These are phyloP conservation scores for Protea cynaroides DNA, from an alignment of 164 flowering plant genomes.

Conservation along the genomic window DNA sequence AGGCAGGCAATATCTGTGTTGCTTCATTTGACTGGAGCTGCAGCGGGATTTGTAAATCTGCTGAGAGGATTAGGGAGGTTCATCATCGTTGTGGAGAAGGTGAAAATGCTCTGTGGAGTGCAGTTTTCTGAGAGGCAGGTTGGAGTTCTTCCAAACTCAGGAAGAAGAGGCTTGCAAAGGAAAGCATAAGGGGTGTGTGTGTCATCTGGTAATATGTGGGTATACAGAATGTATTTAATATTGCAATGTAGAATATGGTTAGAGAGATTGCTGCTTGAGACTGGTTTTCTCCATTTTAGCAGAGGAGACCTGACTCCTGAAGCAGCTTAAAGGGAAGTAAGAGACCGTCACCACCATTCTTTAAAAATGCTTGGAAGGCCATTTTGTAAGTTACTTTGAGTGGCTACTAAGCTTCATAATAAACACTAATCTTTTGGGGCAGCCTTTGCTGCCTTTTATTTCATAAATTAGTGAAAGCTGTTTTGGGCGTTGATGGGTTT, in stretches of 20 bases:
- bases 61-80: constrained; percentile 68
- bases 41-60: constrained; percentile 70
- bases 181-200: neutral
- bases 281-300: constrained; percentile 32
- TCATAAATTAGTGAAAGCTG: neutral
- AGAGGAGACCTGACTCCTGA: constrained; percentile 16
- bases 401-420: constrained; percentile 17
- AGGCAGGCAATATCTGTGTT: constrained; percentile 65
- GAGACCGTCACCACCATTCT: constrained; percentile 19
- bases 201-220: constrained; percentile 2
- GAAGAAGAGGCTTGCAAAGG: constrained; percentile 6
- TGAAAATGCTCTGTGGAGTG: constrained; percentile 56
- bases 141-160: constrained; percentile 24
- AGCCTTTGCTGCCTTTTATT: constrained; percentile 5
- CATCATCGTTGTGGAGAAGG: constrained; percentile 74
- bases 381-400: constrained; percentile 22
- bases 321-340: constrained; percentile 7
- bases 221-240: constrained; percentile 14
- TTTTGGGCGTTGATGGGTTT: neutral
- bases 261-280: constrained; percentile 15
- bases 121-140: constrained; percentile 27
- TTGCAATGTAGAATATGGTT: constrained; percentile 5
- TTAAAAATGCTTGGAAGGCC: constrained; percentile 23
- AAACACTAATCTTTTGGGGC: constrained; percentile 3
- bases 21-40: constrained; percentile 89